phyloP scores from a whole-genome alignment of 2,329 filamentous ascomycete genomes.

The Beauveria caledonica region DNA sequence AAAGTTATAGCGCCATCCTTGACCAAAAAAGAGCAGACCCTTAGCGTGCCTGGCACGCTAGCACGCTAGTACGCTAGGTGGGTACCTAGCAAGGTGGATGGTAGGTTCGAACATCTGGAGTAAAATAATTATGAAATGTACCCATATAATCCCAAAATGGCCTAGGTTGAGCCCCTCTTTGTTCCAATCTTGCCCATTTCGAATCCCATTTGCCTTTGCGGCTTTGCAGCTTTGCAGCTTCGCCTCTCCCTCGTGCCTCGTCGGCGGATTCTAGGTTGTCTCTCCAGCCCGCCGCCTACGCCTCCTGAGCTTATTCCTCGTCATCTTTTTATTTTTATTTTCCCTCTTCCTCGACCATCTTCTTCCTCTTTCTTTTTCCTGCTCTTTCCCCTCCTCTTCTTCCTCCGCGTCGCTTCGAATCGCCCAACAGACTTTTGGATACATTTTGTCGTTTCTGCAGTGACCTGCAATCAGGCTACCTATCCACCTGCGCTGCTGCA shows the following conservation, averaged over 20 bases:
- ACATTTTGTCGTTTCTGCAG: slow-evolving; percentile 6
- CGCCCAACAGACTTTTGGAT: background rate
- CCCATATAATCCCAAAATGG: no score
- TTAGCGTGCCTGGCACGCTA: background rate
- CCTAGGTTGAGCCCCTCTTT: background rate
- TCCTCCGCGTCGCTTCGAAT: background rate
- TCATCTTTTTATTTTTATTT: background rate
- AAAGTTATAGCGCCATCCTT: no score
- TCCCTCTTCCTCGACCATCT: background rate
- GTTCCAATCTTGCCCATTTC: background rate
- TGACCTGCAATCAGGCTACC: background rate
- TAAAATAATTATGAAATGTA: no score
- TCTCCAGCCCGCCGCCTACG: background rate
- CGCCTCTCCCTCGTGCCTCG: no score
- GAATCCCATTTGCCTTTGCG: background rate
- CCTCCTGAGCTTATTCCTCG: slow-evolving; percentile 4
- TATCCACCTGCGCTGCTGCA: background rate
- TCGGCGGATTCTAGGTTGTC: background rate
- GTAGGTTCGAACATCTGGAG: no score
- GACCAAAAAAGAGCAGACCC: no score
- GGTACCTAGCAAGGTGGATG: background rate
- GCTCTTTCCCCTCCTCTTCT: background rate
- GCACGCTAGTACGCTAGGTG: background rate
- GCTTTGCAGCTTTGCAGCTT: no score
- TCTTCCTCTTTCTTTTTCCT: background rate